Conservation (phyloP, 768 basidiomycete genomes). For the Butyriboletus loyo region DNA sequence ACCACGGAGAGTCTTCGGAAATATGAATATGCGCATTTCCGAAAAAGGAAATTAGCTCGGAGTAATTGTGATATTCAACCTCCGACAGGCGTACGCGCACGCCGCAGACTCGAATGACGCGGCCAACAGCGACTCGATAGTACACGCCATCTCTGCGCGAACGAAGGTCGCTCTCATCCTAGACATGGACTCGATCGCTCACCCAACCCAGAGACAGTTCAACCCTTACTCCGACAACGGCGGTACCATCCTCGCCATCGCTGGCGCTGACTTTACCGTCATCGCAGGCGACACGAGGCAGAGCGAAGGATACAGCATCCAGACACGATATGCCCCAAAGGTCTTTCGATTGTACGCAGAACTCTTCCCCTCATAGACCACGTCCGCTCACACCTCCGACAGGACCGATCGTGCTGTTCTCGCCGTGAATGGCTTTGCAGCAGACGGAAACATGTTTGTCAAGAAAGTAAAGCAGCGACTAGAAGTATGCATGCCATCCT, state of each 20-base stretch:
- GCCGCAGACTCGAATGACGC: neutral
- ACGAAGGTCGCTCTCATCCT: neutral
- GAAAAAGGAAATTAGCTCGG: neutral
- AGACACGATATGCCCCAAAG: constrained; percentile 95
- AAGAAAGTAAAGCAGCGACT: constrained; percentile 94
- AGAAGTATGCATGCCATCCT: constrained; percentile 59
- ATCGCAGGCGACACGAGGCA: constrained; percentile 97
- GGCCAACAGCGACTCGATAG: neutral
- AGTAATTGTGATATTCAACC: neutral
- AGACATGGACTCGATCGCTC: constrained; percentile 13
- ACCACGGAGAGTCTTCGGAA: no score
- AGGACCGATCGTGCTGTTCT: constrained; percentile 92
- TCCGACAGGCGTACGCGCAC: neutral
- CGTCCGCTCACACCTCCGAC: constrained; percentile 3
- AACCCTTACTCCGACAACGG: constrained; percentile 93
- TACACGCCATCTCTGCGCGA: neutral
- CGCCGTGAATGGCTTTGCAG: constrained; percentile 95
- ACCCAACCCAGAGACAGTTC: constrained; percentile 61
- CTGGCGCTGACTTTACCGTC: constrained; percentile 89
- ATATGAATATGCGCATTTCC: no score
- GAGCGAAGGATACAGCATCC: constrained; percentile 95
- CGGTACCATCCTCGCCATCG: constrained; percentile 94
- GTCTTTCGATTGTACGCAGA: constrained; percentile 82
- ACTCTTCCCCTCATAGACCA: no score
- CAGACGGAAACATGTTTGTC: constrained; percentile 97